Evolutionary conservation across 106 monocot species (phyloP), one percentile per base, ranked within the genome.

Genomic region (Dioscorea dumetorum): DNA sequence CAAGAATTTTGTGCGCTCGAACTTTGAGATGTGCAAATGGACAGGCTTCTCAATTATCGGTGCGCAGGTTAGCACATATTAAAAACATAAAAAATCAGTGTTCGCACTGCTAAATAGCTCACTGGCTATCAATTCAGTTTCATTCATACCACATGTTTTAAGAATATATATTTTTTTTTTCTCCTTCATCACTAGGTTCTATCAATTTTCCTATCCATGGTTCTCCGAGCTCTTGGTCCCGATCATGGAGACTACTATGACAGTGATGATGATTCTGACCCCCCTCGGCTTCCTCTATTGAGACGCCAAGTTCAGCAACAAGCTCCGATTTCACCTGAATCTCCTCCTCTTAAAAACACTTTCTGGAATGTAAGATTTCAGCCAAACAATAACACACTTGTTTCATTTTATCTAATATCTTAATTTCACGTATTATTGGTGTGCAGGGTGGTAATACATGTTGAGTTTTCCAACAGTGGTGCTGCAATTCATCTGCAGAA

Each of bases 11-110:
- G 79, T 95, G 24, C 67, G 65, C 41, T 73, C 76, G 20, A 95
- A 95, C 78, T 81, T 80, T 66, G 83, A 79, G 22, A 88, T 91
- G 72, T 91, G 91, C 73, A 77, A 91, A 82, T 88, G 88, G 91
- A 81, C 84, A 73, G 87, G 85, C 54, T 32, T 91, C 22, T 63
- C 68, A n/a, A 63, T 86, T 32, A 75, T 84, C 18, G 82, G 77
- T 79, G 81, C 83, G n/a, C 91, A 95, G 81, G 95, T 88, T 77
- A 66, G 52, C 21, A 10, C 41, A 41, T 41, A 41, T 41, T 1
- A 41, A 41, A 41, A 41, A 41, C 41, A 3, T 41, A 10, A 41
- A 10, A 41, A 41, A 41, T 41, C 9, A 41, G 5, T 41, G 28
- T 28, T 28, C 28, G 28, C 3, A 28, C 28, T 28, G 28, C 28